phyloP scores from a whole-genome alignment of 306 rosid species.

The Acacia confusa region DNA sequence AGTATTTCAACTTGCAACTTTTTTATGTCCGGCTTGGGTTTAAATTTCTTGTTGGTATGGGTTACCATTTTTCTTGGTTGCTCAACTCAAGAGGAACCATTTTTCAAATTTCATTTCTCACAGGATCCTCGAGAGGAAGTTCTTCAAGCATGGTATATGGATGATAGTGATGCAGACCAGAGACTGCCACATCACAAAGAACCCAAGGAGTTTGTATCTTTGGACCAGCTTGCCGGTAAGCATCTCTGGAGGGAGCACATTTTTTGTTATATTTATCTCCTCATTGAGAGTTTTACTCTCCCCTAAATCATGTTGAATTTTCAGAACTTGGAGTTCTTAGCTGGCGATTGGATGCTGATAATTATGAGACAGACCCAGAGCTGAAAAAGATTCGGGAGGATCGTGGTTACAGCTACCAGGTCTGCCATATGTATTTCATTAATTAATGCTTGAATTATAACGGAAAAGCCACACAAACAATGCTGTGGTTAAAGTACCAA shows the following conservation, averaged over 20 bases:
- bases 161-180: slow-evolving; percentile 90
- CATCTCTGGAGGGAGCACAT: slow-evolving; percentile 19
- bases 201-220: slow-evolving; percentile 80
- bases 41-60: slow-evolving; percentile 14
- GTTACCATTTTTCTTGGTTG: not conserved
- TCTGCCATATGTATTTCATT: slow-evolving; percentile 33
- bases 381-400: slow-evolving; percentile 88
- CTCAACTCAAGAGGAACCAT: slow-evolving; percentile 8
- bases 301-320: slow-evolving; percentile 28
- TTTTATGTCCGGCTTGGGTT: not conserved
- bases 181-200: slow-evolving; percentile 90
- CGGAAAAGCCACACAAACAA: not conserved
- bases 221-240: slow-evolving; percentile 77
- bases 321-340: slow-evolving; percentile 98
- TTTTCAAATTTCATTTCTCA: slow-evolving; percentile 24
- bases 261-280: slow-evolving; percentile 9
- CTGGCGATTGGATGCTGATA: slow-evolving; percentile 89
- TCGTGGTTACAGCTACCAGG: slow-evolving; percentile 91
- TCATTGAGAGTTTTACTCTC: not conserved
- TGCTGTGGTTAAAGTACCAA: not conserved
- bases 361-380: slow-evolving; percentile 78
- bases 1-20: not conserved
- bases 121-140: slow-evolving; percentile 96
- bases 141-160: slow-evolving; percentile 98
- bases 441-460: not conserved